Base-by-base conservation (phyloP, 2,329 filamentous ascomycete genomes). In the Apiospora saccharicola region DNA sequence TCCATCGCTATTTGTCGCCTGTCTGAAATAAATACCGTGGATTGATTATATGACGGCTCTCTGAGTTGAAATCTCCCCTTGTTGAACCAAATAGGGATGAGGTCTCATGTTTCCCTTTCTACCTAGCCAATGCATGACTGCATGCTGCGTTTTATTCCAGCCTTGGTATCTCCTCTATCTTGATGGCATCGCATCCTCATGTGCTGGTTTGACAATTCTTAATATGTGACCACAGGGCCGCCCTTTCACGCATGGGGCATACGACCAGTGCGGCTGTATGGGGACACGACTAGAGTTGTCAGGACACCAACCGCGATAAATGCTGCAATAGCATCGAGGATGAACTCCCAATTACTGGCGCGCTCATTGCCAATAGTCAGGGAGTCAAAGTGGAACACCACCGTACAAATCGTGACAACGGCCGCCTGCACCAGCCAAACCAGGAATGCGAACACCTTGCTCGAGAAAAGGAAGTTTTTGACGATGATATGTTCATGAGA, bases 361-460 rank as follows among this genome's bases (percentile, higher is more conserved):
- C 70, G 64, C 37, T 16, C 37, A 12, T 49, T 69, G 30, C 70
- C 70, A 30, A 69, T 71, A 19, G 64, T 71, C 5, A 30, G 14
- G n/a, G 47, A 41, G 43, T 71, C 67, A 19, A 71, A 57, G 14
- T 69, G 41, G 41, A 71, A 71, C 4, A 71, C 70, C n/a, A 69
- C 41, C 2, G 64, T 41, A 8, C 70, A 71, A 10, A 71, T 71
- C 12, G 47, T 34, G 47, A 68, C 67, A 16, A 71, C 44, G 16
- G 70, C 70, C 12, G 43, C 13, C 24, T 71, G 70, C 34, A 64
- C 34, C n/a, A 71, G 67, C 37, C 68, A 71, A 12, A 71, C 67
- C 26, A 71, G 41, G 12, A 37, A 37, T 24, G 70, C 67, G 24
- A 71, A 71, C 24, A 71, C 16, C 47, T 61, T 71, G 49, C 47